Conservation (phyloP, 148 eudicot species). For the Chenopodium berlandieri region DNA sequence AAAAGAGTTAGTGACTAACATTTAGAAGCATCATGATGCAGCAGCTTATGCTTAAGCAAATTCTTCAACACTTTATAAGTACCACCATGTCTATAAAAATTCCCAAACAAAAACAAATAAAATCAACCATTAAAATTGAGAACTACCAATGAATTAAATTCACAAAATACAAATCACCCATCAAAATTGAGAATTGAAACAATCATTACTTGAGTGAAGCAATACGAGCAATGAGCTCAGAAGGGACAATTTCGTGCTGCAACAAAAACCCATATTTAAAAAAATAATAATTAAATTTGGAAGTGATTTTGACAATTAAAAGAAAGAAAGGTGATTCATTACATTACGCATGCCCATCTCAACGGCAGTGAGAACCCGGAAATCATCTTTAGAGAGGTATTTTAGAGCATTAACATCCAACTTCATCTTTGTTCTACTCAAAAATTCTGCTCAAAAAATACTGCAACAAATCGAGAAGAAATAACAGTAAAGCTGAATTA, state of each 20-base stretch:
- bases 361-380: slow-evolving; percentile 91
- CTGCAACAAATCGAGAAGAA: too few species aligned
- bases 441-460: too few species aligned
- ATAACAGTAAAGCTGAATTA: too few species aligned
- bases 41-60: slow-evolving; percentile 89
- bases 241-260: slow-evolving; percentile 94
- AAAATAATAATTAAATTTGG: not conserved
- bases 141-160: too few species aligned
- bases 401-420: slow-evolving; percentile 75
- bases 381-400: slow-evolving; percentile 89
- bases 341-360: slow-evolving; percentile 99
- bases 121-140: too few species aligned
- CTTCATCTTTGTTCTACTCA: slow-evolving; percentile 47
- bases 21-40: slow-evolving; percentile 89
- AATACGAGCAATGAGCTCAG: slow-evolving; percentile 73
- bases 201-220: slow-evolving; percentile 76
- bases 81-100: slow-evolving; percentile 71
- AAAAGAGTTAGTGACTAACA: slow-evolving; percentile 43
- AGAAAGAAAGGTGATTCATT: not conserved
- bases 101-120: not conserved
- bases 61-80: slow-evolving; percentile 93
- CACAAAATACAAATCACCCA: too few species aligned
- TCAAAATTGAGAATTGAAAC: not conserved
- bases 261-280: slow-evolving; percentile 1
- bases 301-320: too few species aligned